These are phyloP conservation scores for Cladosporium oxysporum DNA, from an alignment of 2,329 filamentous ascomycete genomes.

Conservation along the genomic window DNA sequence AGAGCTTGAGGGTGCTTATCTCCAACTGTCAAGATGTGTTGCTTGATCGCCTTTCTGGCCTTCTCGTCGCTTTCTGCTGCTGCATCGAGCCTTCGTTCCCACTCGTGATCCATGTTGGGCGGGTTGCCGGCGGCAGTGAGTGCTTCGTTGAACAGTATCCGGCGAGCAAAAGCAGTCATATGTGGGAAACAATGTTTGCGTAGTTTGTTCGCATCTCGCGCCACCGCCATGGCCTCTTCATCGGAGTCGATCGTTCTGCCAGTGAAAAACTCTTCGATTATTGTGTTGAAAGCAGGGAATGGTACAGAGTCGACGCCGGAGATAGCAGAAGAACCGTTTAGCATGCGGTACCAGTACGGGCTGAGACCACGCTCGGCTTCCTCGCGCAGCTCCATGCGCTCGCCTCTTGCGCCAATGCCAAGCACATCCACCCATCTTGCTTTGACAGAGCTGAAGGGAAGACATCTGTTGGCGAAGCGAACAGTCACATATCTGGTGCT, in stretches of 20 bases:
- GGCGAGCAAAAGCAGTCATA: constrained; percentile 44
- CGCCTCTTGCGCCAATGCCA: constrained; percentile 68
- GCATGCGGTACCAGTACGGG: constrained; percentile 68
- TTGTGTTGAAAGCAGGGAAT: constrained; percentile 48
- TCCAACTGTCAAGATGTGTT: constrained; percentile 49
- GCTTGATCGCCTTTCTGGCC: constrained; percentile 61
- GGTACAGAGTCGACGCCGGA: constrained; percentile 31
- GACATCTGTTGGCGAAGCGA: constrained; percentile 85
- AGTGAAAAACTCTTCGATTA: constrained; percentile 50
- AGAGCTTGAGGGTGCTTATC: constrained; percentile 41
- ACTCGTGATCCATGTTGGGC: constrained; percentile 66
- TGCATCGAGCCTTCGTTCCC: constrained; percentile 78
- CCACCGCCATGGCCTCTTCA: constrained; percentile 29
- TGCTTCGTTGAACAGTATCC: constrained; percentile 61
- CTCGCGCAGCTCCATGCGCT: constrained; percentile 81
- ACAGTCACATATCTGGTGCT: constrained; percentile 80
- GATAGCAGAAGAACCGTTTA: constrained; percentile 49
- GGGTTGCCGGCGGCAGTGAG: constrained; percentile 46
- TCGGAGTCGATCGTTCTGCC: constrained; percentile 32
- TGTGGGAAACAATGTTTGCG: constrained; percentile 29
- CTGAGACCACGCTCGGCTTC: constrained; percentile 88
- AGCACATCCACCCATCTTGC: constrained; percentile 88
- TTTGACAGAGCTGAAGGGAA: constrained; percentile 75
- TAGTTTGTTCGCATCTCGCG: constrained; percentile 24
- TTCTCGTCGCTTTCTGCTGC: constrained; percentile 69